A percentile compares a stretch with the other conserved stretches of the same genome.
These are phyloP conservation scores for Flaveria trinervia DNA, from an alignment of 129 eudicot species.

Conservation along the genomic window DNA sequence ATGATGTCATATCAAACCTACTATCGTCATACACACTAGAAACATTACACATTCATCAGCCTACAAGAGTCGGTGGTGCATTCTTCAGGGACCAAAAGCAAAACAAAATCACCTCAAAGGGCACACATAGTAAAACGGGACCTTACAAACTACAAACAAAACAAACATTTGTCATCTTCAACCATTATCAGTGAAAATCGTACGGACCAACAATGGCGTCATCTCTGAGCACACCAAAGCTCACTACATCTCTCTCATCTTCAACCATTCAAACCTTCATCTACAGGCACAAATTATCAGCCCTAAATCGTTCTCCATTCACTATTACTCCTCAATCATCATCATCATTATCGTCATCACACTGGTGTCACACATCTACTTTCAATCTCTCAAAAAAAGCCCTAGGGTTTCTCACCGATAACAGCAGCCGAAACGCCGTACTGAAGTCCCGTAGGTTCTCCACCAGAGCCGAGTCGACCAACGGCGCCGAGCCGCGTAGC, in stretches of 20 bases:
- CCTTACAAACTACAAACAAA: constrained; percentile 4
- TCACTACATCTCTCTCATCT: constrained; percentile 46
- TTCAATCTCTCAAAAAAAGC: constrained; percentile 30
- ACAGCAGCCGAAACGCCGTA: constrained; percentile 17
- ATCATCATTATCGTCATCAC: background rate
- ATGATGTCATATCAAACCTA: too few relatives aligned
- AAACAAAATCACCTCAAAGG: background rate
- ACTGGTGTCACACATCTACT: constrained; percentile 8
- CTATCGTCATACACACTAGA: too few relatives aligned
- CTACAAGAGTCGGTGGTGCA: too few relatives aligned
- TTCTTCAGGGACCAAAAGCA: too few relatives aligned
- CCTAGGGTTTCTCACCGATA: constrained; percentile 34
- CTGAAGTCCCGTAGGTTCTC: constrained; percentile 46
- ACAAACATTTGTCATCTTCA: constrained; percentile 17
- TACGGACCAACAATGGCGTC: constrained; percentile 50
- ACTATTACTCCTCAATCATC: constrained; percentile 35
- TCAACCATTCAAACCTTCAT: constrained; percentile 48
- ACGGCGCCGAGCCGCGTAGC: constrained; percentile 62
- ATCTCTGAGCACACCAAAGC: constrained; percentile 64
- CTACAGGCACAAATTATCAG: constrained; percentile 33
- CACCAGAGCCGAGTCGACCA: constrained; percentile 59
- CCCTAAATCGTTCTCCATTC: constrained; percentile 27
- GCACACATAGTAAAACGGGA: background rate
- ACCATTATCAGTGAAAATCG: background rate
- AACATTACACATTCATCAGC: too few relatives aligned